Evolutionary conservation across 768 basidiomycete species (phyloP), one percentile per base, ranked within the genome.

Genomic region (Hypholoma sublateritium): DNA sequence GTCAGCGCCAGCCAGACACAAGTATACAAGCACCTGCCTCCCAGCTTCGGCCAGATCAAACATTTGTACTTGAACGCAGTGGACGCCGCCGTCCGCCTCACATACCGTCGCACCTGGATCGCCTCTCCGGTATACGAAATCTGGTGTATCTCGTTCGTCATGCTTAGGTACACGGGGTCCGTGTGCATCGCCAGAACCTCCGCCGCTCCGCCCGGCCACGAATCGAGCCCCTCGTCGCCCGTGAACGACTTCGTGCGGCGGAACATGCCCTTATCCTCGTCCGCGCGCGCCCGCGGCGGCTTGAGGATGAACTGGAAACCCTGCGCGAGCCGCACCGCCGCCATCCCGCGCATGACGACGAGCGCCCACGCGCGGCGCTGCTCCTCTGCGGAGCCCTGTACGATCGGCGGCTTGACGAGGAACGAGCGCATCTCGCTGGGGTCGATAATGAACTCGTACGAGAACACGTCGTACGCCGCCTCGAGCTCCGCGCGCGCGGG

Each of bases 141-240:
- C 22, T 89, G 80, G 70, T 98, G 96, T 42, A 98, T 93, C 71
- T 96, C 93, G 68, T 98, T 96, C 68, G 88, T 89, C 84, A 95
- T 95, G 63, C 93, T 93, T 53, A 98, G 79, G 74, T 90, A 98
- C 6, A 97, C 87, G 1, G 94, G 88, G 50, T 89, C 84, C 37
- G 70, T 71, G 39, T 86, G 81, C 0, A 80, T 79, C 47, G 72
- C 75, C 62, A 88, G 74, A 50, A 89, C 81, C 44, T 87, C 85
- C 2, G 88, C 82, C 1, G 88, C 84, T 3, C 90, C 89, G 37
- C 68, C 66, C 2, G 86, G 85, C 63, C 80, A 82, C 2, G 83
- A 81, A 3, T 70, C 74, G 41, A 75, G 62, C 17, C 85, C 86
- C 37, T 87, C 86, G 9, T 75, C 75, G 0, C 75, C 72, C 56